Percentiles rank a stretch among this genome's conserved stretches.
Conservation (phyloP, 202 grass and related monocot genomes). For the Saccharum hybrid region DNA sequence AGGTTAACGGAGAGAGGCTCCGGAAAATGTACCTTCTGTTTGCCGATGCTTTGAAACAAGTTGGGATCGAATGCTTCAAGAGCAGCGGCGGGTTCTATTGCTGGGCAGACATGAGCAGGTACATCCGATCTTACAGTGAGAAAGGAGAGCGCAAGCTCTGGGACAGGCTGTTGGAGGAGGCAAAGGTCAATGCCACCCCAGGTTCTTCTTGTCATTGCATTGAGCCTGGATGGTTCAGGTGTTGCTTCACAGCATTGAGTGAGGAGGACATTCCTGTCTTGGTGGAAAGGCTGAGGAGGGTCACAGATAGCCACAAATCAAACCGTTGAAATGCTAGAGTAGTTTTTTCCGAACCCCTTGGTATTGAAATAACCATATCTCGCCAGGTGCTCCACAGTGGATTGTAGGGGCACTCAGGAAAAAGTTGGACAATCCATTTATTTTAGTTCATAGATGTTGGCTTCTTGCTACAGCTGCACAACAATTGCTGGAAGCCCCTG, state of each 20-base stretch:
- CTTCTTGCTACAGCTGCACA: not conserved
- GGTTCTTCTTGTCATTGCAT: slow-evolving; percentile 98
- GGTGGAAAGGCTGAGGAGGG: slow-evolving; percentile 76
- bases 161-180: slow-evolving; percentile 78
- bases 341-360: not conserved
- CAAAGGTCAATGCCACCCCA: slow-evolving; percentile 88
- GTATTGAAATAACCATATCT: slow-evolving; percentile 37
- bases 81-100: slow-evolving; percentile 92
- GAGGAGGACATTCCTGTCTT: slow-evolving; percentile 85
- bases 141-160: slow-evolving; percentile 90
- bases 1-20: slow-evolving; percentile 66
- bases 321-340: slow-evolving; percentile 15
- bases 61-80: slow-evolving; percentile 82
- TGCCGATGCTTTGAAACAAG: slow-evolving; percentile 65
- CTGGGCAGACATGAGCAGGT: slow-evolving; percentile 98
- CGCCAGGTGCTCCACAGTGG: not conserved
- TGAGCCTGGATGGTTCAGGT: slow-evolving; percentile 95
- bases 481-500: slow-evolving; percentile 9
- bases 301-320: slow-evolving; percentile 52
- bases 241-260: slow-evolving; percentile 83
- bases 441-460: not conserved
- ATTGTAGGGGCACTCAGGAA: slow-evolving; percentile 20
- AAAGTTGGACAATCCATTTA: not conserved
- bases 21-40: slow-evolving; percentile 66
- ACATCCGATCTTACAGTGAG: slow-evolving; percentile 84